Evolutionary conservation across 208 protist species (phyloP).

Genomic region (Endotrypanum monterogeii): DNA sequence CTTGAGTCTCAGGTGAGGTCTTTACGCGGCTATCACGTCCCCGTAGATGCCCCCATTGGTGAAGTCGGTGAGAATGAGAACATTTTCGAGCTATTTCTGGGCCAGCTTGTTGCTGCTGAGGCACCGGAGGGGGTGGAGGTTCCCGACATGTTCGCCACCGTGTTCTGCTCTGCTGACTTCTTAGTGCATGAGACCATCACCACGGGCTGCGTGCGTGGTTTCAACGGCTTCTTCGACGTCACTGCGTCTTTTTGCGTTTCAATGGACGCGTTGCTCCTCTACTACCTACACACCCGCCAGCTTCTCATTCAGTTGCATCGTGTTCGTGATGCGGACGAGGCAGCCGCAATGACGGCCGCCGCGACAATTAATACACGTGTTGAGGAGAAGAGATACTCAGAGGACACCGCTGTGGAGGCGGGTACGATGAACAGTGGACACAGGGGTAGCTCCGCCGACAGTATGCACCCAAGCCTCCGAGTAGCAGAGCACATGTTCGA

Average conservation of each 20-base stretch:
- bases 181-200: slow-evolving; percentile 89
- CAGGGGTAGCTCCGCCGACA: slow-evolving; percentile 15
- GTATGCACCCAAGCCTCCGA: slow-evolving; percentile 26
- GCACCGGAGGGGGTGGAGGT: slow-evolving; percentile 49
- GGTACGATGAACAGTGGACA: slow-evolving; percentile 6
- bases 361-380: not conserved
- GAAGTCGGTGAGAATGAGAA: slow-evolving; percentile 60
- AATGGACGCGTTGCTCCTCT: slow-evolving; percentile 87
- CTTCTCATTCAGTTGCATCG: slow-evolving; percentile 88
- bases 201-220: slow-evolving; percentile 74
- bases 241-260: slow-evolving; percentile 82
- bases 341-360: slow-evolving; percentile 25
- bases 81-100: slow-evolving; percentile 91
- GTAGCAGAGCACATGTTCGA: slow-evolving; percentile 72
- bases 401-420: not conserved
- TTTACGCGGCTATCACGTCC: slow-evolving; percentile 79
- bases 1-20: slow-evolving; percentile 88
- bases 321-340: slow-evolving; percentile 71
- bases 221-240: slow-evolving; percentile 91
- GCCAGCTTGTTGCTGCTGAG: slow-evolving; percentile 79
- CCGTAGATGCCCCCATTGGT: slow-evolving; percentile 44
- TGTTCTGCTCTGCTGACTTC: slow-evolving; percentile 91
- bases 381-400: not conserved
- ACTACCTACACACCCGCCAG: slow-evolving; percentile 83
- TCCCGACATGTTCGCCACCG: slow-evolving; percentile 42